Conservation (phyloP, 768 basidiomycete genomes). For the Fomitopsis serialis region DNA sequence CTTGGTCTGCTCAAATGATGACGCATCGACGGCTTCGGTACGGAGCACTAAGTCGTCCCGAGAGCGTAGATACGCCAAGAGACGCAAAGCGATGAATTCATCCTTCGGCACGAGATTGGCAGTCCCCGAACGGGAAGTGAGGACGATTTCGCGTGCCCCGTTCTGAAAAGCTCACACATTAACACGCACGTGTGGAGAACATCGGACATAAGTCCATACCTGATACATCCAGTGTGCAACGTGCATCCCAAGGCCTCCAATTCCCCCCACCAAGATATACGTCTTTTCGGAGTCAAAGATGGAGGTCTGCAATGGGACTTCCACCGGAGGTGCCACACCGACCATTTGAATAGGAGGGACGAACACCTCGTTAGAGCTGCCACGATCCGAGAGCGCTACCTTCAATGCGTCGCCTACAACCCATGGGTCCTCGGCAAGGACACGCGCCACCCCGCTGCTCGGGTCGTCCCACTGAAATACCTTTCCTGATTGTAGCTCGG, state of each 20-base stretch:
- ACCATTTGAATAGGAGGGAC: not conserved
- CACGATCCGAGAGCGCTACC: not conserved
- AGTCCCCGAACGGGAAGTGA: slow-evolving; percentile 14
- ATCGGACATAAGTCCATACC: too few species aligned
- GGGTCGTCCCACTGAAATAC: slow-evolving; percentile 11
- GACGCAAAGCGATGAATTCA: not conserved
- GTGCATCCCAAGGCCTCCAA: slow-evolving; percentile 32
- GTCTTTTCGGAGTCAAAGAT: slow-evolving; percentile 24
- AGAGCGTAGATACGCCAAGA: slow-evolving; percentile 7
- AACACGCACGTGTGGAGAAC: too few species aligned
- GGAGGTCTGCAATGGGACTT: not conserved
- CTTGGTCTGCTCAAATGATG: not conserved
- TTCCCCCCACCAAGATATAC: slow-evolving; percentile 36
- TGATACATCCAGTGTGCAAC: slow-evolving; percentile 38
- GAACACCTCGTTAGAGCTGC: not conserved
- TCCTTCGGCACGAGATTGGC: not conserved
- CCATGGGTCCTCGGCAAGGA: slow-evolving; percentile 7
- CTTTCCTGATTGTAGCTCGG: not conserved
- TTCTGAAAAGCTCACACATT: slow-evolving; percentile 27
- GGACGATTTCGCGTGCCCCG: slow-evolving; percentile 12
- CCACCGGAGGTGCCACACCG: not conserved
- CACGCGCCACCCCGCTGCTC: not conserved
- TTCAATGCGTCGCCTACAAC: slow-evolving; percentile 11
- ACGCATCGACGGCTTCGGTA: slow-evolving; percentile 5
- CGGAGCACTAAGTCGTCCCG: slow-evolving; percentile 2